phyloP scores from a whole-genome alignment of 306 rosid species.

The Boehmeria nivea region DNA sequence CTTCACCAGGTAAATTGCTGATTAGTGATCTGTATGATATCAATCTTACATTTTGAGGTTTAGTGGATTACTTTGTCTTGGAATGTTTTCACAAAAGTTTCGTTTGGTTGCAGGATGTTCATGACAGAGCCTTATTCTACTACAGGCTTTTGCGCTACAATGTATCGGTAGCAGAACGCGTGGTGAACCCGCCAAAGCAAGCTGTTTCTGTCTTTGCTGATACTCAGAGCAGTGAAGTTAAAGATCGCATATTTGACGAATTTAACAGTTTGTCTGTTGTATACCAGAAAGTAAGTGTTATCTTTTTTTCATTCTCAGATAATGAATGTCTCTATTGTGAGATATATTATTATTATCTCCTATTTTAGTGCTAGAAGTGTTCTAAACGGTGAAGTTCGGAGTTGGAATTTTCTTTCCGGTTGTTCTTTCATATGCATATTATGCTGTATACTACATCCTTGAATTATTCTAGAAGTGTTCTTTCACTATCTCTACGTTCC shows the following conservation, averaged over 20 bases:
- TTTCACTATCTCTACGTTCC: too few species aligned
- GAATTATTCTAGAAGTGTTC: too few species aligned
- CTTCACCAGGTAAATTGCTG: constrained; percentile 71
- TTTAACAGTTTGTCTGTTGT: constrained; percentile 95
- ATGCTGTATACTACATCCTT: too few species aligned
- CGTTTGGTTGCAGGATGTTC: constrained; percentile 85
- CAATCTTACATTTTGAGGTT: neutral
- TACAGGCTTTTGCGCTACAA: constrained; percentile 87
- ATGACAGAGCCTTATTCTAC: constrained; percentile 92
- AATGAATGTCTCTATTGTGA: too few species aligned
- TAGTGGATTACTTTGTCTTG: constrained; percentile 7
- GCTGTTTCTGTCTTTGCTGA: constrained; percentile 99
- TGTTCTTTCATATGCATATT: too few species aligned
- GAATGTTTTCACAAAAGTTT: constrained; percentile 29
- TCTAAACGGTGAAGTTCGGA: too few species aligned
- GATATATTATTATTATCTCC: too few species aligned
- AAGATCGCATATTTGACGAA: constrained; percentile 96
- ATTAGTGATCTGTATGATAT: neutral
- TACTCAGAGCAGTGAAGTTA: constrained; percentile 95
- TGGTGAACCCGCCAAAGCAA: constrained; percentile 97
- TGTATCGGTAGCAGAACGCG: constrained; percentile 71
- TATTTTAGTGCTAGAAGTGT: neutral
- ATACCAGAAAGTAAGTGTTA: constrained; percentile 65
- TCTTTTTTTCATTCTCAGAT: too few species aligned
- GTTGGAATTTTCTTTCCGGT: too few species aligned